Evolutionary conservation across 2,329 filamentous ascomycete genomes (phyloP).

Genomic region (Claviceps fusiformis): DNA sequence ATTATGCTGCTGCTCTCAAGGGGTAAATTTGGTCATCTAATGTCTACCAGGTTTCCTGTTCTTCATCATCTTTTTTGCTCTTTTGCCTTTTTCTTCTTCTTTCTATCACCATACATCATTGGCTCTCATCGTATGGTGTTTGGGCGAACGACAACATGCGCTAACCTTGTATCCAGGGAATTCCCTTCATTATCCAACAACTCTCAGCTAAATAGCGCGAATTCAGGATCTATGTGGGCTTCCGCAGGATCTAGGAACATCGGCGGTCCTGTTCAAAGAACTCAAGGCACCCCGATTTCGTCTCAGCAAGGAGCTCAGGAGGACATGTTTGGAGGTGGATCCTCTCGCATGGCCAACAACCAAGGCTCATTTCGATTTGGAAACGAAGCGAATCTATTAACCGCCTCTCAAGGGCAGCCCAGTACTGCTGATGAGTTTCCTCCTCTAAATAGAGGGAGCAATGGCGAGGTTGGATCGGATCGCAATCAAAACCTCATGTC

Average conservation of each 20-base stretch:
- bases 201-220: slow-evolving; percentile 36
- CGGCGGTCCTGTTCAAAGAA: slow-evolving; percentile 35
- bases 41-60: neutral
- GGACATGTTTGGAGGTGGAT: slow-evolving; percentile 28
- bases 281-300: slow-evolving; percentile 34
- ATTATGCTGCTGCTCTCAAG: slow-evolving; percentile 21
- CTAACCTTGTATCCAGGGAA: slow-evolving; percentile 30
- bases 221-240: slow-evolving; percentile 41
- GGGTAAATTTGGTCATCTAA: slow-evolving; percentile 9
- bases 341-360: slow-evolving; percentile 22
- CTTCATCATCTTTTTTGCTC: too few relatives aligned
- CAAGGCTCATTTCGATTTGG: slow-evolving; percentile 42
- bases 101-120: neutral
- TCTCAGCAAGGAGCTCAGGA: slow-evolving; percentile 39
- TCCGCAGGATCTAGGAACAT: slow-evolving; percentile 34
- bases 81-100: neutral
- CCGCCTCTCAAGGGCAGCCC: slow-evolving; percentile 33
- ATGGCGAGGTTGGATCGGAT: slow-evolving; percentile 45
- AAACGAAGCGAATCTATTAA: slow-evolving; percentile 28
- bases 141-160: neutral
- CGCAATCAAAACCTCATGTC: slow-evolving; percentile 35
- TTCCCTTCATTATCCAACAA: slow-evolving; percentile 54
- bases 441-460: slow-evolving; percentile 42
- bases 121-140: neutral
- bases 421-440: slow-evolving; percentile 47